These are phyloP conservation scores for Clarkia xantiana DNA, from an alignment of 345 rosid genomes.

Conservation along the genomic window DNA sequence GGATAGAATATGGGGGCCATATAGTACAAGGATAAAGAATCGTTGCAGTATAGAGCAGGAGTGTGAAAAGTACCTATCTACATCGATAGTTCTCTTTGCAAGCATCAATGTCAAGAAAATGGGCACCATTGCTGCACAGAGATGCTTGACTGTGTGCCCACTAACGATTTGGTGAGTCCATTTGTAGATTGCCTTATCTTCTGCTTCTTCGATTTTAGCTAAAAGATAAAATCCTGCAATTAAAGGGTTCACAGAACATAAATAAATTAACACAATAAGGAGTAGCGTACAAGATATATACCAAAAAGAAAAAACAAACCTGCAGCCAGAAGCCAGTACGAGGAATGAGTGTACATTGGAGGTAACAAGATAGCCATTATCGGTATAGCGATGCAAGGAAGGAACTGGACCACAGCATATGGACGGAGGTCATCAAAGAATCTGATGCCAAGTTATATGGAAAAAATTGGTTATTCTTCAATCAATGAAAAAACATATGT, in stretches of 20 bases:
- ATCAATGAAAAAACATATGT: too few relatives aligned
- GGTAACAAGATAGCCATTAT: conserved; percentile 79
- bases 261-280: conserved; percentile 5
- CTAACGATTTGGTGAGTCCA: conserved; percentile 74
- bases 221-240: conserved; percentile 64
- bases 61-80: conserved; percentile 36
- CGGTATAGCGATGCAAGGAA: conserved; percentile 79
- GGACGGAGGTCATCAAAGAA: conserved; percentile 80
- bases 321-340: conserved; percentile 96
- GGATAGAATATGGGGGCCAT: neutral
- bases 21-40: neutral
- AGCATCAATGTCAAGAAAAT: conserved; percentile 83
- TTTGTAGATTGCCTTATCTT: conserved; percentile 58
- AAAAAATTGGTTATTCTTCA: too few relatives aligned
- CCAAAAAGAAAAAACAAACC: conserved; percentile 29
- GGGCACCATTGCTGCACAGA: conserved; percentile 94
- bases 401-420: conserved; percentile 67
- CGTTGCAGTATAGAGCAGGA: too few relatives aligned
- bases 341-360: conserved; percentile 91
- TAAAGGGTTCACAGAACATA: neutral
- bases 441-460: conserved; percentile 20
- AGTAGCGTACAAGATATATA: neutral
- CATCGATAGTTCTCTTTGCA: conserved; percentile 53
- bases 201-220: conserved; percentile 87
- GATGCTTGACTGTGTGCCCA: conserved; percentile 85